phyloP scores from a whole-genome alignment of 1,284 basidiomycete species.

The Pascua sp. region DNA sequence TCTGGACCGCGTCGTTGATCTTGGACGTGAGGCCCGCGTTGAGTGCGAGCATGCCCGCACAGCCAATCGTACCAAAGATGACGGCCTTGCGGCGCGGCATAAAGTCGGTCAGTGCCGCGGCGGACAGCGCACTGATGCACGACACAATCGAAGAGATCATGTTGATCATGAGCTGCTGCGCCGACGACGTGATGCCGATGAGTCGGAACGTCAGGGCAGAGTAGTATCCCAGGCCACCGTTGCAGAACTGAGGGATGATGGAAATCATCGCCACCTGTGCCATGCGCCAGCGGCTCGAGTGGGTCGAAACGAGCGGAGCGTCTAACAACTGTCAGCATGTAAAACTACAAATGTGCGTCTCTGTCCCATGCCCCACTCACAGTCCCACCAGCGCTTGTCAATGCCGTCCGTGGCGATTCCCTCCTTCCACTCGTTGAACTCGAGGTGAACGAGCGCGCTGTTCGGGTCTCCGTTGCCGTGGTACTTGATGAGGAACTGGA shows the following conservation, averaged over 20 bases:
- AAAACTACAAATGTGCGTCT: too few relatives aligned
- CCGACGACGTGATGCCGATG: conserved; percentile 20
- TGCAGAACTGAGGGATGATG: conserved; percentile 48
- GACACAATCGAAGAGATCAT: conserved; percentile 57
- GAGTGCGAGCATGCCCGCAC: neutral
- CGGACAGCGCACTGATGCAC: conserved; percentile 51
- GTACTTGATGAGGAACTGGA: conserved; percentile 29
- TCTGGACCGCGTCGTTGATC: neutral
- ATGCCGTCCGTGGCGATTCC: conserved; percentile 52
- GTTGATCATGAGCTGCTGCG: conserved; percentile 53
- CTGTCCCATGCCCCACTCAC: neutral
- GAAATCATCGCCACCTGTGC: conserved; percentile 15
- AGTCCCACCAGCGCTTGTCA: conserved; percentile 53
- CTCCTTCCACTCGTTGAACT: conserved; percentile 59
- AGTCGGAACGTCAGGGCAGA: conserved; percentile 31
- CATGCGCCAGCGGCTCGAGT: neutral
- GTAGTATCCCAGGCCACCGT: conserved; percentile 52
- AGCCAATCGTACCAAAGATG: conserved; percentile 13
- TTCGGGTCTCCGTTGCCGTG: conserved; percentile 26
- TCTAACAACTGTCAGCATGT: neutral
- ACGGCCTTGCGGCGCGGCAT: conserved; percentile 13
- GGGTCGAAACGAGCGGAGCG: neutral
- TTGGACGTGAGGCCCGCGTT: neutral
- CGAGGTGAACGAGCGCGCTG: conserved; percentile 51
- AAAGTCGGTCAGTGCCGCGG: conserved; percentile 9